Evolutionary conservation across 2,329 filamentous ascomycete genomes (phyloP).

Genomic region (Huntiella abstrusa): DNA sequence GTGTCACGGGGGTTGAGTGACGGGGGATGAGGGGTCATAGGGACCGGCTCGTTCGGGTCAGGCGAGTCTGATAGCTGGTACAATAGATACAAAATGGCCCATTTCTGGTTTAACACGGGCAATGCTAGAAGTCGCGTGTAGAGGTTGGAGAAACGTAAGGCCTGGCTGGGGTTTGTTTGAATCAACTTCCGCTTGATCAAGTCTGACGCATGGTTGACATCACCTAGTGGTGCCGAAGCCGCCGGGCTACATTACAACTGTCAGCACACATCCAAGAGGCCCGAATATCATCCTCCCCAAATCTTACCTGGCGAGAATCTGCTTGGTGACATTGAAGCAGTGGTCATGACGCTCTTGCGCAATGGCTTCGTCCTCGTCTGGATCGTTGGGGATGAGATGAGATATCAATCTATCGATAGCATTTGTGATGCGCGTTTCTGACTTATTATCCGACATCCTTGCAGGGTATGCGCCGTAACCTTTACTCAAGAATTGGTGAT

Average conservation of each 20-base stretch:
- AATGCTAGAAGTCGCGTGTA: slow-evolving; percentile 80
- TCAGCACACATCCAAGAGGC: too few relatives aligned
- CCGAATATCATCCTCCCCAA: not conserved
- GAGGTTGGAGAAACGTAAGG: slow-evolving; percentile 72
- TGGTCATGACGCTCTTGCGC: slow-evolving; percentile 52
- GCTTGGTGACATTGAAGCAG: slow-evolving; percentile 31
- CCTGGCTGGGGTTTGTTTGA: slow-evolving; percentile 57
- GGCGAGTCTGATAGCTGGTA: slow-evolving; percentile 60
- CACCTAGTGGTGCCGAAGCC: slow-evolving; percentile 29
- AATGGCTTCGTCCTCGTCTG: slow-evolving; percentile 46
- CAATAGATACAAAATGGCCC: slow-evolving; percentile 85
- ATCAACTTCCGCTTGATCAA: slow-evolving; percentile 79
- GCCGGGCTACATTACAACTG: slow-evolving; percentile 4
- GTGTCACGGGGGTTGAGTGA: slow-evolving; percentile 21
- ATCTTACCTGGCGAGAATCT: slow-evolving; percentile 32
- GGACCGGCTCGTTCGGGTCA: slow-evolving; percentile 32
- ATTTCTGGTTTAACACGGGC: slow-evolving; percentile 86
- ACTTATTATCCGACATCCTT: slow-evolving; percentile 28
- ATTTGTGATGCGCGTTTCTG: slow-evolving; percentile 48
- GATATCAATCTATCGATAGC: slow-evolving; percentile 64
- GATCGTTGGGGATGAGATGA: slow-evolving; percentile 49
- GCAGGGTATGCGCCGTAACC: too few relatives aligned
- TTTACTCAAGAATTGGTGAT: too few relatives aligned
- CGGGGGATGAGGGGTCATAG: slow-evolving; percentile 21
- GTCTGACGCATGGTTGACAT: slow-evolving; percentile 82